Evolutionary conservation across 2,329 filamentous ascomycete genomes (phyloP).

Genomic region (Westerdykella aurantiaca): DNA sequence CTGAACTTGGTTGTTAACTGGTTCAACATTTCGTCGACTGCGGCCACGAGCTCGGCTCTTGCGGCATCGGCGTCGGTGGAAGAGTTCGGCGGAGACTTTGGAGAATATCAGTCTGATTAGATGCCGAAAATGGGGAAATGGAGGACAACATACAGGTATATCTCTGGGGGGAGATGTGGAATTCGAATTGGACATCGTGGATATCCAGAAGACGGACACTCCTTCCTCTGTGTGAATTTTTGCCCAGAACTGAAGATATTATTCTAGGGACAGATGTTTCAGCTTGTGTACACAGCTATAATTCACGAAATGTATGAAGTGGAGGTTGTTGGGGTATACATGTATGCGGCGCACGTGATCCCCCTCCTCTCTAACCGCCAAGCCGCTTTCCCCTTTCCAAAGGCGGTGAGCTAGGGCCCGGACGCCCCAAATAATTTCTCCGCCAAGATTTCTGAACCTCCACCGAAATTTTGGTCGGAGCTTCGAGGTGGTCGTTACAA

Average conservation of each 20-base stretch:
- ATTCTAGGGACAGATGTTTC: not conserved
- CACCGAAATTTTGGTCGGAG: constrained; percentile 2
- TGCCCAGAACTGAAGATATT: not conserved
- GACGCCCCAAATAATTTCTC: constrained; percentile 26
- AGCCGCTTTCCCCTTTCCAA: too few relatives aligned
- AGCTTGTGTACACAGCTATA: not conserved
- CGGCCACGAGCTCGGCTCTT: constrained; percentile 62
- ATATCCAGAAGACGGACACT: not conserved
- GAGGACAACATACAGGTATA: not conserved
- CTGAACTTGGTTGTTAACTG: constrained; percentile 81
- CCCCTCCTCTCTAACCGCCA: not conserved
- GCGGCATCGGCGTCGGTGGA: constrained; percentile 27
- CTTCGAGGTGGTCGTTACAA: not conserved
- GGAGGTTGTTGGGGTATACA: not conserved
- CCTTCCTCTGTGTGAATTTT: not conserved
- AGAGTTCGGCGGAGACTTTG: constrained; percentile 11
- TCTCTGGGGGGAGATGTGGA: not conserved
- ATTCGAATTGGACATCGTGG: not conserved
- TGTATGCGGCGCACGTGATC: not conserved
- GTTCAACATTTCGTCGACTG: constrained; percentile 82
- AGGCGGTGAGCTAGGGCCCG: constrained; percentile 20
- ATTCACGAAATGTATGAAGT: not conserved
- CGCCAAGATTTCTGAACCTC: constrained; percentile 32
- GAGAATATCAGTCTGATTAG: not conserved
- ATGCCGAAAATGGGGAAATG: not conserved